These are phyloP conservation scores for Teratosphaeria nubilosa DNA, from an alignment of 2,329 filamentous ascomycete species.

Conservation along the genomic window DNA sequence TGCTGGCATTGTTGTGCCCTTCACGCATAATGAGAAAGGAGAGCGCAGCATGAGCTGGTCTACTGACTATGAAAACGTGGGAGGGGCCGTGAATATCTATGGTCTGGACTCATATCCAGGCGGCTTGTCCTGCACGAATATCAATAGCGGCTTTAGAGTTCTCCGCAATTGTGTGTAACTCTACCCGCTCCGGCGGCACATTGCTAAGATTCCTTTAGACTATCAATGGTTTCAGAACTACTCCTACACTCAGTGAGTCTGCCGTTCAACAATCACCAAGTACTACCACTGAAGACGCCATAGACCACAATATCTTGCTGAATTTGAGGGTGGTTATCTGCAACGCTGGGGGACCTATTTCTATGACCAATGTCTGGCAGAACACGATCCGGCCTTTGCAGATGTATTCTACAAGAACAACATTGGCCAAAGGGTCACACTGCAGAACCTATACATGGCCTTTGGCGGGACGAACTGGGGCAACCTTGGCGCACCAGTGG, in stretches of 20 bases:
- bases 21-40: conserved; percentile 51
- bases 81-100: conserved; percentile 46
- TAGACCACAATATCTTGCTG: background rate
- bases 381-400: conserved; percentile 50
- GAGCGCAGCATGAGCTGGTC: conserved; percentile 47
- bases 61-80: conserved; percentile 43
- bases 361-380: conserved; percentile 44
- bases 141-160: conserved; percentile 51
- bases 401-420: conserved; percentile 56
- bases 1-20: conserved; percentile 48
- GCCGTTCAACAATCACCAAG: background rate
- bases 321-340: conserved; percentile 38
- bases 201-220: conserved; percentile 33
- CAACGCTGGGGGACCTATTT: conserved; percentile 48
- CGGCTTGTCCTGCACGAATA: conserved; percentile 54
- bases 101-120: conserved; percentile 43
- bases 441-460: conserved; percentile 51
- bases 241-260: conserved; percentile 34
- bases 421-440: conserved; percentile 49
- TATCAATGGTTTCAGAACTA: conserved; percentile 38
- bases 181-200: background rate
- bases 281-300: background rate
- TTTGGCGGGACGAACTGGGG: conserved; percentile 58
- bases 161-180: conserved; percentile 41
- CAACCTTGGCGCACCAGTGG: conserved; percentile 46